Evolutionary conservation across 169 alveolate genomes (phyloP).

Genomic region (Plasmodium cynomolgi): DNA sequence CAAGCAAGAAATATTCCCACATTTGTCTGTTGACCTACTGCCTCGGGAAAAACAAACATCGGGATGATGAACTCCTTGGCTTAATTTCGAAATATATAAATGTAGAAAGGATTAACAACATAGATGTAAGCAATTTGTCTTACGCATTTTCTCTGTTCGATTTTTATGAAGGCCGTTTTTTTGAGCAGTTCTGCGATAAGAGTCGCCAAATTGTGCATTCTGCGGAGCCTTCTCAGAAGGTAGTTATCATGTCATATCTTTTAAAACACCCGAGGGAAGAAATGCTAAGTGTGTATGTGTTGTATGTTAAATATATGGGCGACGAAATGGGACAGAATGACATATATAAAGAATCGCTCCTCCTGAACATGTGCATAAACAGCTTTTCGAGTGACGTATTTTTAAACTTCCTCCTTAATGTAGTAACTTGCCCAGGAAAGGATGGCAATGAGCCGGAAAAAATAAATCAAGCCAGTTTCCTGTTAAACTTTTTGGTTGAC

Average conservation of each 20-base stretch:
- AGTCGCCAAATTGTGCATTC: slow-evolving; percentile 20
- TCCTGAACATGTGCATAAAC: slow-evolving; percentile 64
- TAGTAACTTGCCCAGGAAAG: not conserved
- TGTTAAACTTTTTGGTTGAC: slow-evolving; percentile 17
- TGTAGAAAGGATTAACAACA: slow-evolving; percentile 30
- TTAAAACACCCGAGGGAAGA: slow-evolving; percentile 39
- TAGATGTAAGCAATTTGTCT: slow-evolving; percentile 72
- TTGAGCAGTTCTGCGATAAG: slow-evolving; percentile 37
- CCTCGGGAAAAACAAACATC: slow-evolving; percentile 64
- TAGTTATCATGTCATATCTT: slow-evolving; percentile 51
- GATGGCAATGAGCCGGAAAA: not conserved
- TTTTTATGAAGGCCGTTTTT: slow-evolving; percentile 33
- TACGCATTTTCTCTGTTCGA: slow-evolving; percentile 65
- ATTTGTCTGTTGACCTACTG: slow-evolving; percentile 58
- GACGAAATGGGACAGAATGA: slow-evolving; percentile 43
- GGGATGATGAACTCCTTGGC: slow-evolving; percentile 29
- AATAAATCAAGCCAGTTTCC: slow-evolving; percentile 16
- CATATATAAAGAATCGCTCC: slow-evolving; percentile 14
- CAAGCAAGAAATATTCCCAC: slow-evolving; percentile 48
- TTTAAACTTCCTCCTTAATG: slow-evolving; percentile 14
- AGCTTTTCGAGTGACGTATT: slow-evolving; percentile 44
- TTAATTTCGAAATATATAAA: slow-evolving; percentile 38
- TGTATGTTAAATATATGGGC: slow-evolving; percentile 7
- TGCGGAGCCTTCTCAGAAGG: slow-evolving; percentile 51
- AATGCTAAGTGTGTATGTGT: slow-evolving; percentile 34